Base-by-base conservation (phyloP, 768 basidiomycete species). In the Hygrophorus pudorinus region DNA sequence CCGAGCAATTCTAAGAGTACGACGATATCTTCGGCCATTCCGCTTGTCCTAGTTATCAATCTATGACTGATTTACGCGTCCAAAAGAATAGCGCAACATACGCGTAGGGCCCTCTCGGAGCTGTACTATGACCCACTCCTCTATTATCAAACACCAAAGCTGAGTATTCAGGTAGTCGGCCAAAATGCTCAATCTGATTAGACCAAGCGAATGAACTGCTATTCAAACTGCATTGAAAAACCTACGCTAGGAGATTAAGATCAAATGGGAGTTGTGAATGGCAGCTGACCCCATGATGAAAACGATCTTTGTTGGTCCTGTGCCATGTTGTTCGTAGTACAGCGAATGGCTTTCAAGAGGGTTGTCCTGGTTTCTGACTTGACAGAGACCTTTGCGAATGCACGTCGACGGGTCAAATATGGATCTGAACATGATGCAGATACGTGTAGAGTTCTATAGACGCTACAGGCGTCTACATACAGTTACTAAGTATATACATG, bases 101-200 rank as follows among this genome's bases (percentile, higher is more conserved):
- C 85, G 81, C 72, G 62, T 89, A 90, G 1, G 85, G 85, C 1
- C 86, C 88, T 35, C 66, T 60, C 0, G 86, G 86, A 33, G 75
- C 67, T 3, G 70, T 75, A 24, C 81, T 85, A 58, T 85, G 74
- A 5, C 88, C 88, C 5, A 85, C 85, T 1, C 88, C 88, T 29
- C 88, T 73, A 57, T 91, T 89, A 60, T 90, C 88, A 55, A 90
- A 88, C 4, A 86, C 83, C 1, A 90, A 65, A 10, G 75, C 64
- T 1, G 76, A 70, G 53, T 81, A 82, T 27, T 75, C 63, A 10
- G 66, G 61, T 12, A 70, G 58, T n/a, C 55, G 60, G 6, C 71
- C 67, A 51, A 90, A 87, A 55, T 81, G 66, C 3, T 70, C 58
- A 2, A 89, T 80, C 57, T 89, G 85, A 0, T 63, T 54, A 0